Base-by-base conservation (phyloP, 2,329 filamentous ascomycete species). In the Fusarium redolens region DNA sequence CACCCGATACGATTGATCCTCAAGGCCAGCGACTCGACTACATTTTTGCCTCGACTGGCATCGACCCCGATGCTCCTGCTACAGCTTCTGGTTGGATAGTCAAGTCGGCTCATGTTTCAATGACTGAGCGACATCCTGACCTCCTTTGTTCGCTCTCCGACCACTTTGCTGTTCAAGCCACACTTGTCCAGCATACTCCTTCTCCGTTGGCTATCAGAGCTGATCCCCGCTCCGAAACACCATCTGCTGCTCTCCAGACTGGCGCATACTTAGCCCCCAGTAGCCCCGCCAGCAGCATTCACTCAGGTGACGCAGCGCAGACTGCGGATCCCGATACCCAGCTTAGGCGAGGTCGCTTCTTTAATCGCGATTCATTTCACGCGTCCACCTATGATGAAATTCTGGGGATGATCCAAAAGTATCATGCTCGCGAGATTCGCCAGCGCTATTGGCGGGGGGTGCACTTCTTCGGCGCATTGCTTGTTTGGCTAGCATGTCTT, bases 21-120 rank as follows among this genome's bases (percentile, higher is more conserved):
- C 86, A 86, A 30, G 96, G 93, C n/a, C 96, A 97, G 81, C 87
- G 96, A 28, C 88, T 98, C 52, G 96, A 99, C 83, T 99, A 99
- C 82, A 92, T 99, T 78, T 98, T 99, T 82, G 92, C 94, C 75
- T 90, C 89, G 4, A 88, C 88, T 17, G 88, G 86, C 17, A 73
- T 79, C 73, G 61, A 75, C 51, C 73, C 78, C 8, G 79, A 81
- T 58, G 83, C 81, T 71, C 79, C 77, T 41, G 70, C 69, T 47
- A 63, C 61, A 52, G 65, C 75, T 14, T 65, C 81, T 66, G 78
- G 80, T 48, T 98, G 95, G 95, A 84, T 89, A 17, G 90, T 98
- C 65, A 87, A 90, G 66, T 86, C 88, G 12, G 92, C 89, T 6
- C 88, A 90, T 55, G 92, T 99, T 3, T 92, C 92, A 67, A 94